Evolutionary conservation across 495 filamentous ascomycete genomes (phyloP).

Genomic region (Aspergillus cavernicola): DNA sequence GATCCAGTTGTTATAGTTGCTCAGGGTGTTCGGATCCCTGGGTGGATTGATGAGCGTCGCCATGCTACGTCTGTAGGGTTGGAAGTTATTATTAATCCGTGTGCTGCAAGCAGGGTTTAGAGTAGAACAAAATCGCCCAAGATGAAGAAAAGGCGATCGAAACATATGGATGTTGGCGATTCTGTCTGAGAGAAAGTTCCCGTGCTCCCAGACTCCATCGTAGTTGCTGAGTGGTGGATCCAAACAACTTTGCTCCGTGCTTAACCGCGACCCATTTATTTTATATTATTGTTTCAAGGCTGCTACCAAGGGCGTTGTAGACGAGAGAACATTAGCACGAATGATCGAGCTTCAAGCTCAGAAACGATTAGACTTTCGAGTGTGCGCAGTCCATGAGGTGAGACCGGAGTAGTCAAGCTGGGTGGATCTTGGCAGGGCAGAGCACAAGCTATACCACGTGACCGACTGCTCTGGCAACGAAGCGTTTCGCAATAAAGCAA

Average conservation of each 20-base stretch:
- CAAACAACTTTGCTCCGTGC: constrained; percentile 2
- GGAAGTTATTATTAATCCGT: too few relatives aligned
- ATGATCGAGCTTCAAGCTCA: too few relatives aligned
- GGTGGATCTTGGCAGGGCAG: neutral
- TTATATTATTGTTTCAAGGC: too few relatives aligned
- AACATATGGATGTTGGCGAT: too few relatives aligned
- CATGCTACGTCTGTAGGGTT: constrained; percentile 26
- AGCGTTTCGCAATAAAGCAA: neutral
- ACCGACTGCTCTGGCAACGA: neutral
- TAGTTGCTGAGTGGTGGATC: too few relatives aligned
- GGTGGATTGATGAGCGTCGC: constrained; percentile 49
- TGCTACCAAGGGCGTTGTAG: too few relatives aligned
- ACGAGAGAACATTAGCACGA: too few relatives aligned
- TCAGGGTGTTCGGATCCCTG: constrained; percentile 85
- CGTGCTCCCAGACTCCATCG: too few relatives aligned
- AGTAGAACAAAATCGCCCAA: constrained; percentile 5
- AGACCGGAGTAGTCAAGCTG: too few relatives aligned
- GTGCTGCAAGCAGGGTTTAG: neutral
- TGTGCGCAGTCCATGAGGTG: too few relatives aligned
- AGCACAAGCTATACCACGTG: neutral
- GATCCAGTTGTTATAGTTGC: constrained; percentile 82
- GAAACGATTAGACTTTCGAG: too few relatives aligned
- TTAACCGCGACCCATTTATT: neutral
- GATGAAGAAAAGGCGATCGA: constrained; percentile 1
- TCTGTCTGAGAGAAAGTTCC: too few relatives aligned